phyloP scores from a whole-genome alignment of 306 rosid species.

The Fagus crenata region DNA sequence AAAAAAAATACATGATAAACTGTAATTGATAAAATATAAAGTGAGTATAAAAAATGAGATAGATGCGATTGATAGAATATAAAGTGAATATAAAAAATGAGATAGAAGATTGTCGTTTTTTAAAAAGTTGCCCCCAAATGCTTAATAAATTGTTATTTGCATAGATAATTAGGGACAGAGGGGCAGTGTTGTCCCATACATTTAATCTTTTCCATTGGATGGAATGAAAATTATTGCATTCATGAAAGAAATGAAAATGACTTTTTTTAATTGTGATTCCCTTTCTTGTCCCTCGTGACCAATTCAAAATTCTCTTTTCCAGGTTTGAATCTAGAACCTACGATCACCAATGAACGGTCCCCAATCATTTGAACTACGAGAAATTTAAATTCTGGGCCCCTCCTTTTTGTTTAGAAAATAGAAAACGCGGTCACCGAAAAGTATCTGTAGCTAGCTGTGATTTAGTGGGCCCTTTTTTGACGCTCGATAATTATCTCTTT shows the following conservation, averaged over 20 bases:
- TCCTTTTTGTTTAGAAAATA: neutral
- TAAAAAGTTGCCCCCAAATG: too few relatives aligned
- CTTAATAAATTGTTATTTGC: too few relatives aligned
- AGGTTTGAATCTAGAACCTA: slow-evolving; percentile 39
- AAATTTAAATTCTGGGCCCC: slow-evolving; percentile 47
- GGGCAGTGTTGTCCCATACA: slow-evolving; percentile 11
- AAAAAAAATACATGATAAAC: too few relatives aligned
- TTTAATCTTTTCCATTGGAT: neutral
- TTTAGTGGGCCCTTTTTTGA: slow-evolving; percentile 28
- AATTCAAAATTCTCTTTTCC: slow-evolving; percentile 30
- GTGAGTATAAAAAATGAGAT: too few relatives aligned
- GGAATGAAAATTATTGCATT: slow-evolving; percentile 4
- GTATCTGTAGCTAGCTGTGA: neutral
- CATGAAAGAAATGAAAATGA: neutral
- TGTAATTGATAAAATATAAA: too few relatives aligned
- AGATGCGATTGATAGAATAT: too few relatives aligned
- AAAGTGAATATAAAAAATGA: too few relatives aligned
- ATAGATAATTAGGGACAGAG: neutral
- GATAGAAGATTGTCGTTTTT: too few relatives aligned
- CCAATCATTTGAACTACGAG: slow-evolving; percentile 18
- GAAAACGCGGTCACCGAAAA: slow-evolving; percentile 27
- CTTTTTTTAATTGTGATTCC: too few relatives aligned
- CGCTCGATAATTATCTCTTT: slow-evolving; percentile 19
- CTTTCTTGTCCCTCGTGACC: slow-evolving; percentile 8
- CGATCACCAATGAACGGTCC: slow-evolving; percentile 46